These are phyloP conservation scores for Astragalus glycyphyllos DNA, from an alignment of 306 rosid genomes.

Conservation along the genomic window DNA sequence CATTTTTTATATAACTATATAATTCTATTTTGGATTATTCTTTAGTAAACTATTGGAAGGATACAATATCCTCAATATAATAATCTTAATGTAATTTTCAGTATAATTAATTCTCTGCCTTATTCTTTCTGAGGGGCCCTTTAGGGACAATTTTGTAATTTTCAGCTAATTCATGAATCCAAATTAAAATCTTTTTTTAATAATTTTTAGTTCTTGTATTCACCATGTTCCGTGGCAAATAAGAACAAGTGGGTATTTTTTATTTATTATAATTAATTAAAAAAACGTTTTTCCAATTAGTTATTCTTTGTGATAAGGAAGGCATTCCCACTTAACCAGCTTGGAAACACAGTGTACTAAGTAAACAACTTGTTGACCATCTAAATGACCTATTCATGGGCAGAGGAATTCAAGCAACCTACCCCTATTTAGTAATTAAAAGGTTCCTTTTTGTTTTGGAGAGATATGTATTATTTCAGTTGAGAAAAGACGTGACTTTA, in stretches of 20 bases:
- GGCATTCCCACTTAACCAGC: slow-evolving; percentile 35
- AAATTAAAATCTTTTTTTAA: slow-evolving; percentile 36
- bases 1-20: slow-evolving; percentile 31
- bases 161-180: slow-evolving; percentile 35
- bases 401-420: not conserved
- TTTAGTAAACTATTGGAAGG: slow-evolving; percentile 40
- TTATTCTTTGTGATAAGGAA: slow-evolving; percentile 21
- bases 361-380: slow-evolving; percentile 45
- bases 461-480: no score
- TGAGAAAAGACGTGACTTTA: not conserved
- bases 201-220: slow-evolving; percentile 33
- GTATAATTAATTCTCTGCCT: slow-evolving; percentile 31
- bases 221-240: slow-evolving; percentile 36
- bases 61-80: slow-evolving; percentile 40
- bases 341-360: slow-evolving; percentile 9
- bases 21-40: slow-evolving; percentile 47
- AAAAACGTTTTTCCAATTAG: slow-evolving; percentile 18
- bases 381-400: not conserved
- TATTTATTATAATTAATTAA: not conserved
- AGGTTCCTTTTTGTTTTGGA: not conserved
- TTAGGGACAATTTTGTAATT: slow-evolving; percentile 12
- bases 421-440: not conserved
- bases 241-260: slow-evolving; percentile 41
- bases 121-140: slow-evolving; percentile 45
- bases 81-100: slow-evolving; percentile 49